Evolutionary conservation across 208 protist genomes (phyloP).

Genomic region (Porcisia deanei): DNA sequence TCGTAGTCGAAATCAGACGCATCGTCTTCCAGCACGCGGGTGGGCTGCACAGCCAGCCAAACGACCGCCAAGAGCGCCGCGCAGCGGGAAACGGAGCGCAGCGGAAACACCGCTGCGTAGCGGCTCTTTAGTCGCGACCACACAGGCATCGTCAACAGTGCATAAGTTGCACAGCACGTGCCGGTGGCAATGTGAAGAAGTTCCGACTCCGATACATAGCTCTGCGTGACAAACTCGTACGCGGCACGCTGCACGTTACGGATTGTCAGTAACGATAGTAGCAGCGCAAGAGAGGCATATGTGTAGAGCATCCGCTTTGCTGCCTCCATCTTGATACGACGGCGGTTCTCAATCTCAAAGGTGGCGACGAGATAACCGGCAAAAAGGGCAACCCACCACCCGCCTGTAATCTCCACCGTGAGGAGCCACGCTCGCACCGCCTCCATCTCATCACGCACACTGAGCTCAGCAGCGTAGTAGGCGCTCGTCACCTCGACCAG

Average conservation of each 20-base stretch:
- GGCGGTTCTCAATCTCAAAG: constrained; percentile 54
- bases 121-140: constrained; percentile 42
- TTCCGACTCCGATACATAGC: constrained; percentile 57
- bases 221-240: constrained; percentile 84
- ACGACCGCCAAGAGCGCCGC: constrained; percentile 39
- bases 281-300: constrained; percentile 36
- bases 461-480: constrained; percentile 61
- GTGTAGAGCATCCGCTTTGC: constrained; percentile 34
- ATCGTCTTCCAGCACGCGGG: constrained; percentile 30
- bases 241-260: constrained; percentile 80
- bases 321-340: constrained; percentile 34
- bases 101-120: constrained; percentile 27
- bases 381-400: constrained; percentile 63
- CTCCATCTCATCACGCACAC: constrained; percentile 13
- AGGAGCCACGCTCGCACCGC: constrained; percentile 11
- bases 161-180: constrained; percentile 49
- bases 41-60: constrained; percentile 53
- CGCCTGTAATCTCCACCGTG: constrained; percentile 32
- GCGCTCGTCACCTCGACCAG: constrained; percentile 73
- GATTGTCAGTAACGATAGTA: constrained; percentile 51
- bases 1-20: constrained; percentile 43
- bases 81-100: constrained; percentile 27
- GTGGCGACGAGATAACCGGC: constrained; percentile 51
- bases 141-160: constrained; percentile 64
- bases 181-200: constrained; percentile 60